Evolutionary conservation across 148 eudicot species (phyloP).

Genomic region (Euryodendron excelsum): DNA sequence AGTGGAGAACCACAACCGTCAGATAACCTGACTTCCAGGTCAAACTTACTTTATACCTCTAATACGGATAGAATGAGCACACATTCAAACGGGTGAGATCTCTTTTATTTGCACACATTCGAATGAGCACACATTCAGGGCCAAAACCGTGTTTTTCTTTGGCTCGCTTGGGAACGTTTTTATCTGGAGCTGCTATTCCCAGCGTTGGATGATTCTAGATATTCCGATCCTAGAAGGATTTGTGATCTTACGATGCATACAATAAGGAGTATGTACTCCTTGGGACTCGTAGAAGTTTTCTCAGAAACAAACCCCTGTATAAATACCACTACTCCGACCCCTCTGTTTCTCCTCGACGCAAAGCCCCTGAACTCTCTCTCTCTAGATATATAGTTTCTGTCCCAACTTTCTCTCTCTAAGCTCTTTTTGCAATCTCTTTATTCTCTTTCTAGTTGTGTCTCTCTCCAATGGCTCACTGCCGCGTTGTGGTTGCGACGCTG

Average conservation of each 20-base stretch:
- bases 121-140: no score
- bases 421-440: no score
- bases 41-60: neutral
- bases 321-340: neutral
- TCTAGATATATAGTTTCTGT: neutral
- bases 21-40: neutral
- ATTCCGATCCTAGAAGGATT: neutral
- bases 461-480: neutral
- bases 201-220: neutral
- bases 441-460: no score
- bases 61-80: neutral
- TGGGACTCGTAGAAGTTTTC: no score
- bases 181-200: neutral
- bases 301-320: neutral
- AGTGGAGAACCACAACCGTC: conserved; percentile 5
- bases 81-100: neutral
- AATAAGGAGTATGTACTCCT: neutral
- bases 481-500: neutral
- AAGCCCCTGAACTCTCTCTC: neutral
- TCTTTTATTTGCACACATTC: neutral
- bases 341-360: neutral
- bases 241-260: neutral
- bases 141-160: no score
- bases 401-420: neutral
- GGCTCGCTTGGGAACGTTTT: no score